Conservation (phyloP, 306 rosid genomes). For the Cicer cuneatum region DNA sequence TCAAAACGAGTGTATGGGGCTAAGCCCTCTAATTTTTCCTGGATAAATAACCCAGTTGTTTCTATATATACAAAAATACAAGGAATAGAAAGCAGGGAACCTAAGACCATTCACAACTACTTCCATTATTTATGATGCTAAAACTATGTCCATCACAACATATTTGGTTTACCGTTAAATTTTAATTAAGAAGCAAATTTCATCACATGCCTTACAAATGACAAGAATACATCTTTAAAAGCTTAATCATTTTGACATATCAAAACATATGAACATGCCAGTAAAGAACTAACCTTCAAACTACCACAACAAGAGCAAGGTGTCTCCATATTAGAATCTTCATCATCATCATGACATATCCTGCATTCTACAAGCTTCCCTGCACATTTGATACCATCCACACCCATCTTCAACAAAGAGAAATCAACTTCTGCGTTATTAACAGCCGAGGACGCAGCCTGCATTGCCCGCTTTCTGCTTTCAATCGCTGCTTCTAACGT, state of each 20-base stretch:
- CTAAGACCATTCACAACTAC: neutral
- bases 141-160: constrained; percentile 12
- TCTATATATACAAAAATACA: neutral
- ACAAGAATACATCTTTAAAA: neutral
- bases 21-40: too few species aligned
- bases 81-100: neutral
- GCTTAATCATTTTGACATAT: constrained; percentile 6
- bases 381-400: constrained; percentile 48
- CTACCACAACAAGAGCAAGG: constrained; percentile 99
- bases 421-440: constrained; percentile 48
- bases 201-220: constrained; percentile 3
- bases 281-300: constrained; percentile 68
- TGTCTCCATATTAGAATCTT: constrained; percentile 84
- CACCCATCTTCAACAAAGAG: constrained; percentile 50
- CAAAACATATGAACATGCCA: constrained; percentile 1
- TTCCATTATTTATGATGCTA: neutral
- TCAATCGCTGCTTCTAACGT: constrained; percentile 90
- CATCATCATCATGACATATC: constrained; percentile 97
- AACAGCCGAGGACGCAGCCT: constrained; percentile 62
- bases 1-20: too few species aligned
- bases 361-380: constrained; percentile 80
- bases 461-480: constrained; percentile 67
- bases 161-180: constrained; percentile 20
- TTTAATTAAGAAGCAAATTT: constrained; percentile 18
- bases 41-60: too few species aligned